Evolutionary conservation across 148 eudicot genomes (phyloP), one percentile per base, ranked within the genome.

Genomic region (Vaccinium corymbosum): DNA sequence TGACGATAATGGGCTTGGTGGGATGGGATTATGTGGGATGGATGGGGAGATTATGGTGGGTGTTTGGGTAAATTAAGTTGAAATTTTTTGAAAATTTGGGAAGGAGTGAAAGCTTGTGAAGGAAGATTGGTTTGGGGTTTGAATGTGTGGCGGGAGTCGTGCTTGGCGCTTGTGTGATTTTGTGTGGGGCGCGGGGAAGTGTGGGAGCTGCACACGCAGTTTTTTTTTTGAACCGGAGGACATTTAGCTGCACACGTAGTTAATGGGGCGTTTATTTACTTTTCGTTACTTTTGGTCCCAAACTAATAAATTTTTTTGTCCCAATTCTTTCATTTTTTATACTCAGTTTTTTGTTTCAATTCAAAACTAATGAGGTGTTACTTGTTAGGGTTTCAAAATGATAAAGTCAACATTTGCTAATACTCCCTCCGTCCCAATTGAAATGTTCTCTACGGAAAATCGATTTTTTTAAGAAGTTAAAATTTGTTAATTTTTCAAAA

Each of bases 121-220:
- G n/a, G 76, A 38, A 72, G 76, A 66, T 1, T 22, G 1, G 38
- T 4, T 32, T 4, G 6, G 20, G 4, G 16, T 68, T 68, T 68
- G 73, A 68, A 27, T 68, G 73, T 27, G 35, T 68, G 73, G 73
- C 73, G 73, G 73, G 73, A 71, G n/a, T n/a, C 8, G n/a, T 2
- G 76, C 38, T 72, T 68, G 73, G 3, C 42, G 73, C 73, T 29
- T 27, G 73, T 27, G 42, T 42, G 73, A 27, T 15, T 32, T 35
- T 68, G 38, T 29, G 73, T 25, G 38, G 1, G 8, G 17, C 38
- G 14, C 42, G 73, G 13, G 73, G 73, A 29, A 68, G 17, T 29
- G 38, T 29, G 20, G 20, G n/a, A 14, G 13, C 51, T 52, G 10
- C 78, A 8, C 77, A 19, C 50, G 49, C 10, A 35, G 38, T n/a